Evolutionary conservation across 768 basidiomycete species (phyloP).

Genomic region (Suillus plorans): DNA sequence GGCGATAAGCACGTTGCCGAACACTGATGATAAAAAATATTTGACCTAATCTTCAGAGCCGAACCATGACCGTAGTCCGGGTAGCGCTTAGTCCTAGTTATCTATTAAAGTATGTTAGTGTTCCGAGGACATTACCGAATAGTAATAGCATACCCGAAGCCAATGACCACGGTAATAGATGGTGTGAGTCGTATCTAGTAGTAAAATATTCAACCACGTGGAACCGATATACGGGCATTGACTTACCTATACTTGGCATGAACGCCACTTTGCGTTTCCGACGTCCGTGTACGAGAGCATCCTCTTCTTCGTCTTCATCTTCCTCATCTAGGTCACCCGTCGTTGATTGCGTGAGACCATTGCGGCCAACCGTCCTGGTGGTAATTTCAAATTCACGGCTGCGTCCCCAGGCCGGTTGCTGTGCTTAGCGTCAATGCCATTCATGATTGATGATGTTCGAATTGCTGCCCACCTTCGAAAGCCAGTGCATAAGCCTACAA

Average conservation of each 20-base stretch:
- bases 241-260: slow-evolving; percentile 78
- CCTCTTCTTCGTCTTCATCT: slow-evolving; percentile 63
- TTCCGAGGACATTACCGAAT: slow-evolving; percentile 17
- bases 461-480: slow-evolving; percentile 60
- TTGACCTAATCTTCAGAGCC: slow-evolving; percentile 78
- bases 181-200: slow-evolving; percentile 83
- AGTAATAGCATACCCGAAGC: slow-evolving; percentile 58
- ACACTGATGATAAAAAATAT: slow-evolving; percentile 9
- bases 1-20: slow-evolving; percentile 11
- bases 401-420: slow-evolving; percentile 91
- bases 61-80: slow-evolving; percentile 74
- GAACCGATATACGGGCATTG: slow-evolving; percentile 14
- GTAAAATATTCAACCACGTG: slow-evolving; percentile 12
- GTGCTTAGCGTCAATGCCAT: slow-evolving; percentile 19
- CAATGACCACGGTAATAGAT: slow-evolving; percentile 90
- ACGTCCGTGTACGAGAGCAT: slow-evolving; percentile 61
- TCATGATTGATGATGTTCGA: slow-evolving; percentile 5
- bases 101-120: slow-evolving; percentile 42
- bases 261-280: slow-evolving; percentile 80
- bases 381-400: slow-evolving; percentile 90
- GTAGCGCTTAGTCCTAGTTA: slow-evolving; percentile 76
- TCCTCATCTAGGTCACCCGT: slow-evolving; percentile 80
- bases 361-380: slow-evolving; percentile 68
- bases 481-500: slow-evolving; percentile 84
- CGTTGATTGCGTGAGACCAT: slow-evolving; percentile 62